A percentile compares a stretch with the other conserved stretches of the same genome.
Conservation (phyloP, 805 yeast species). For the Suhomyces xylopsoci region DNA sequence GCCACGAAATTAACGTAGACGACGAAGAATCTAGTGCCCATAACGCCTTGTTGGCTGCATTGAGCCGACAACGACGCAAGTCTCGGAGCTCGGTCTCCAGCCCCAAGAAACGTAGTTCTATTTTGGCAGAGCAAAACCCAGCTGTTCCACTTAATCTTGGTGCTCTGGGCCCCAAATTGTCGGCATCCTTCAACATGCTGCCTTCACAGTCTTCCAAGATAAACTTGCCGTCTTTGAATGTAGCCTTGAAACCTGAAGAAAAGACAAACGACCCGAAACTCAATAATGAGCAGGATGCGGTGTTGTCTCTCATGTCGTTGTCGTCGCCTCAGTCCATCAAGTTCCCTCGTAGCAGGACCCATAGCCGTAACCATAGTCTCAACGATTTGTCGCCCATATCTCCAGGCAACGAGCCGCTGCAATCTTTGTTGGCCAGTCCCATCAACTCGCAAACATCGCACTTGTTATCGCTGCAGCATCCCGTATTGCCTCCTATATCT, state of each 20-base stretch:
- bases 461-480: not conserved
- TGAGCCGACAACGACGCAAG: constrained; percentile 29
- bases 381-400: constrained; percentile 7
- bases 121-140: not conserved
- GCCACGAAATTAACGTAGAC: constrained; percentile 15
- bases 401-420: constrained; percentile 4
- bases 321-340: constrained; percentile 47
- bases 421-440: constrained; percentile 9
- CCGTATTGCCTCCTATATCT: constrained; percentile 9
- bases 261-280: constrained; percentile 8
- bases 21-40: constrained; percentile 46
- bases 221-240: constrained; percentile 29
- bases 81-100: constrained; percentile 18
- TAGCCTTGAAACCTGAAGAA: constrained; percentile 15
- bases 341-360: constrained; percentile 13
- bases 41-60: constrained; percentile 41
- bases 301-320: constrained; percentile 52
- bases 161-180: not conserved
- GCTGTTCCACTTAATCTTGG: not conserved
- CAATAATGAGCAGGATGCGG: constrained; percentile 52
- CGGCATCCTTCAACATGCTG: not conserved
- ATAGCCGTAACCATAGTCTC: constrained; percentile 8
- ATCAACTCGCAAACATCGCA: constrained; percentile 5
- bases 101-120: constrained; percentile 6
- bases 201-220: constrained; percentile 2